Percentiles rank a stretch among this genome's conserved stretches.
phyloP scores from a whole-genome alignment of 2,329 filamentous ascomycete genomes.

The Zalaria obscura region DNA sequence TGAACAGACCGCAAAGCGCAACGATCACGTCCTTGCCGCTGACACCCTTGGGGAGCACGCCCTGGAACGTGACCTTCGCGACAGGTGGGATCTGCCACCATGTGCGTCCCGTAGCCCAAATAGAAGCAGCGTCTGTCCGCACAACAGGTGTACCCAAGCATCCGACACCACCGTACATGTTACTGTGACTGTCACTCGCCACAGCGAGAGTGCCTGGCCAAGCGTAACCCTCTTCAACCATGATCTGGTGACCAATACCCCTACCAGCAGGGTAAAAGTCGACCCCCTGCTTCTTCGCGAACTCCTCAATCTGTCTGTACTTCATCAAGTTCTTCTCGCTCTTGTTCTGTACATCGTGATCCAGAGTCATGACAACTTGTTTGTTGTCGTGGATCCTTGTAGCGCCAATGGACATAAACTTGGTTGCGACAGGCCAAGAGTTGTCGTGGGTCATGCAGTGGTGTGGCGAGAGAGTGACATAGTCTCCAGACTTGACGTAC shows the following conservation, averaged over 20 bases:
- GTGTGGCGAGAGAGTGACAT: conserved; percentile 59
- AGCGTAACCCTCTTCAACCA: conserved; percentile 71
- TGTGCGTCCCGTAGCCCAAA: conserved; percentile 70
- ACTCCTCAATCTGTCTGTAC: conserved; percentile 67
- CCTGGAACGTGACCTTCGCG: conserved; percentile 65
- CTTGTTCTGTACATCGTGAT: conserved; percentile 83
- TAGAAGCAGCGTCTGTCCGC: conserved; percentile 70
- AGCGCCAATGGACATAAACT: conserved; percentile 74
- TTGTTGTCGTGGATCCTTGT: conserved; percentile 54
- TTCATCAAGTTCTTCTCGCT: conserved; percentile 67
- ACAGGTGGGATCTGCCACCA: conserved; percentile 87
- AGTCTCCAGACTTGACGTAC: conserved; percentile 65
- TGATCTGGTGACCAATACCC: conserved; percentile 84
- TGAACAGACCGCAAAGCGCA: conserved; percentile 74
- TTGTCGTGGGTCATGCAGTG: conserved; percentile 83
- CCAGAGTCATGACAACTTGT: conserved; percentile 72
- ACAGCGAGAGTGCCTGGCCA: conserved; percentile 81
- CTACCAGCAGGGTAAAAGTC: conserved; percentile 63
- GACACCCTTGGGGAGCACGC: conserved; percentile 61
- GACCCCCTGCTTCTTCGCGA: conserved; percentile 65
- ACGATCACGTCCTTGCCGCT: conserved; percentile 92
- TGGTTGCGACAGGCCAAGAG: conserved; percentile 58
- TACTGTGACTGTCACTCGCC: conserved; percentile 63
- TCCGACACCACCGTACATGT: conserved; percentile 71
- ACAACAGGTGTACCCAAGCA: conserved; percentile 71